phyloP scores from a whole-genome alignment of 2,329 filamentous ascomycete genomes.

The Pseudopithomyces maydicus region DNA sequence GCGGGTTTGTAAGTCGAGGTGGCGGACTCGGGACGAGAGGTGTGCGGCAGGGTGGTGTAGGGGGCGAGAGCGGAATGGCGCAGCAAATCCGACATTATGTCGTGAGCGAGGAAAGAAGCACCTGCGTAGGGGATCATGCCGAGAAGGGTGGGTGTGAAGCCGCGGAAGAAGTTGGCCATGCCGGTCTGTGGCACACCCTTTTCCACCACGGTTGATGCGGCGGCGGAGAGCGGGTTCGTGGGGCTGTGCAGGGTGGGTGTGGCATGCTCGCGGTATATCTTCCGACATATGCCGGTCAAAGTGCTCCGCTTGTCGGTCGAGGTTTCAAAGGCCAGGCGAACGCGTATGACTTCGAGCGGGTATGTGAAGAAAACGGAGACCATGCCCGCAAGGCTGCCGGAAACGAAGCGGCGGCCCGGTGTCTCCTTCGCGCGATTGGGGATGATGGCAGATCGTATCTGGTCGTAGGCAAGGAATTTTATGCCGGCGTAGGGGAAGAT shows the following conservation, averaged over 20 bases:
- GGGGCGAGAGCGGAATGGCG: slow-evolving; percentile 69
- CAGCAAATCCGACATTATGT: slow-evolving; percentile 83
- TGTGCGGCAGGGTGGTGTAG: slow-evolving; percentile 76
- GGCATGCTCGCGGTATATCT: slow-evolving; percentile 81
- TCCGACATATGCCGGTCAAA: slow-evolving; percentile 75
- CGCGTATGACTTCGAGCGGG: slow-evolving; percentile 88
- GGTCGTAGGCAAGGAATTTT: slow-evolving; percentile 97
- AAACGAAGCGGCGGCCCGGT: slow-evolving; percentile 72
- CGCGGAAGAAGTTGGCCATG: slow-evolving; percentile 90
- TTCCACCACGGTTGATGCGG: slow-evolving; percentile 52
- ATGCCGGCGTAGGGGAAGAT: slow-evolving; percentile 98
- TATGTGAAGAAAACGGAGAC: slow-evolving; percentile 97
- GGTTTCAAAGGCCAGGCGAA: slow-evolving; percentile 94
- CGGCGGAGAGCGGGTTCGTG: slow-evolving; percentile 48
- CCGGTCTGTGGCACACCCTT: slow-evolving; percentile 67
- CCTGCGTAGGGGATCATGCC: slow-evolving; percentile 98
- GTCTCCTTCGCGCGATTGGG: slow-evolving; percentile 76
- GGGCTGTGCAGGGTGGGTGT: slow-evolving; percentile 34
- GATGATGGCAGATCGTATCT: slow-evolving; percentile 83
- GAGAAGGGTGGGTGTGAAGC: slow-evolving; percentile 85
- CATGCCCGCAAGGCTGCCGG: slow-evolving; percentile 78
- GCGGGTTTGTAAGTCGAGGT: slow-evolving; percentile 62
- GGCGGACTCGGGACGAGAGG: slow-evolving; percentile 44
- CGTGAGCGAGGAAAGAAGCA: slow-evolving; percentile 93
- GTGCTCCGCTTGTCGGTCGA: slow-evolving; percentile 73